phyloP scores from a whole-genome alignment of 2,329 filamentous ascomycete species.

The Botrytis fragariae region DNA sequence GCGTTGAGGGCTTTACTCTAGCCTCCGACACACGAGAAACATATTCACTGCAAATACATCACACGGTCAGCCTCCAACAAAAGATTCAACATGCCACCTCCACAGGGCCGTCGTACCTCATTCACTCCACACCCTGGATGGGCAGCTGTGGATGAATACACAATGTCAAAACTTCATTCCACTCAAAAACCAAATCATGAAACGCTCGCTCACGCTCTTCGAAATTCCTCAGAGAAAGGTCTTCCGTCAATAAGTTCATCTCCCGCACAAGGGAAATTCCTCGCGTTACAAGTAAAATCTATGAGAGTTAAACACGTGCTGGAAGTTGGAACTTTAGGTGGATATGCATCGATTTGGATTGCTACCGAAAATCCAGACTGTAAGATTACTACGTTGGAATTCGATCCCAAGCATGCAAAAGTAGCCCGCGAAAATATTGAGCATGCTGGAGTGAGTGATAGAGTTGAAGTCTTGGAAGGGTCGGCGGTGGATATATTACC shows the following conservation, averaged over 20 bases:
- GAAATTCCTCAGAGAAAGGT: conserved; percentile 38
- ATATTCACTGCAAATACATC: rapidly evolving
- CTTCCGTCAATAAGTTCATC: conserved; percentile 43
- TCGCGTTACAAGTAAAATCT: conserved; percentile 42
- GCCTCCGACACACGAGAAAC: background rate
- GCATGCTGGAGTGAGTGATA: background rate
- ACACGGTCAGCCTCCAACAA: background rate
- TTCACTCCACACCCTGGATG: background rate
- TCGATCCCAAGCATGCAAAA: background rate
- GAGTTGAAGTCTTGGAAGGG: conserved; percentile 7
- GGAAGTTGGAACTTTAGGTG: conserved; percentile 56
- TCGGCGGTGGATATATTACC: conserved; percentile 2
- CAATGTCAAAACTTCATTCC: conserved; percentile 26
- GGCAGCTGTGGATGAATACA: conserved; percentile 4
- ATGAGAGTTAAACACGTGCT: conserved; percentile 44
- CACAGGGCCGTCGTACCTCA: background rate
- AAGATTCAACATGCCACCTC: background rate
- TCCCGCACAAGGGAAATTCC: conserved; percentile 41
- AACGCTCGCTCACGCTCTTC: conserved; percentile 30
- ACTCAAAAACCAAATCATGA: conserved; percentile 29
- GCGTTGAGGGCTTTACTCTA: background rate
- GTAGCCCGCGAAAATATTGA: background rate
- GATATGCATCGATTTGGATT: conserved; percentile 47
- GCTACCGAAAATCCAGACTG: conserved; percentile 4
- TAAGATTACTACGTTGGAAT: conserved; percentile 1